Conservation (phyloP, 2,329 filamentous ascomycete genomes). For the Coniella lustricola region DNA sequence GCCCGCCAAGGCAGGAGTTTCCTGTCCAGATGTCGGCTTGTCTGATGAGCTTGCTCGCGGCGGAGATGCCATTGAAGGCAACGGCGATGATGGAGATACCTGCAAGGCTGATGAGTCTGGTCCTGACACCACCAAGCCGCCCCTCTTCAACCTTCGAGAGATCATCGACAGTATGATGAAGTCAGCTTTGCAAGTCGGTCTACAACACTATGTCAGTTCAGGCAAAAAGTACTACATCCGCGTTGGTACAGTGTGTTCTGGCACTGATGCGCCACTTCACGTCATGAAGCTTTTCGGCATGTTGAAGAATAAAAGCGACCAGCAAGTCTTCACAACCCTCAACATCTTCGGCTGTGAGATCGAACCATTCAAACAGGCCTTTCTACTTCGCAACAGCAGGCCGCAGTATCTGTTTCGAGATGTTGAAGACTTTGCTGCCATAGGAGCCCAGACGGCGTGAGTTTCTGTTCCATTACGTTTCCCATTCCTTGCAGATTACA, state of each 20-base stretch:
- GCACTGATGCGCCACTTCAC: constrained; percentile 67
- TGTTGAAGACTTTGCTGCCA: constrained; percentile 45
- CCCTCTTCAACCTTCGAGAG: constrained; percentile 1
- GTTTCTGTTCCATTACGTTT: constrained; percentile 21
- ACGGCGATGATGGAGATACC: background rate
- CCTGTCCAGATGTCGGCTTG: background rate
- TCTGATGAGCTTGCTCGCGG: background rate
- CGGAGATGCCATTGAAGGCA: background rate
- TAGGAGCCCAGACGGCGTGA: constrained; percentile 34
- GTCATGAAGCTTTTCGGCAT: constrained; percentile 28
- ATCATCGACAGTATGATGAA: constrained; percentile 1
- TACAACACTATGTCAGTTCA: background rate
- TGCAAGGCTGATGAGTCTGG: background rate
- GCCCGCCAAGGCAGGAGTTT: background rate
- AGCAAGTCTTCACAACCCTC: constrained; percentile 6
- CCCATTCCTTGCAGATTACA: background rate
- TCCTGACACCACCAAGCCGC: background rate
- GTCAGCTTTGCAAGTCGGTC: background rate
- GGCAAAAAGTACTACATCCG: constrained; percentile 3
- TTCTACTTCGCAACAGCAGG: constrained; percentile 53
- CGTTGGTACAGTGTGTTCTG: constrained; percentile 71
- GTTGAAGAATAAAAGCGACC: constrained; percentile 7
- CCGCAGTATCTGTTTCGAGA: constrained; percentile 50
- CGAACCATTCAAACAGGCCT: constrained; percentile 56
- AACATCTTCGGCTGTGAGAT: constrained; percentile 58